These are phyloP conservation scores for Entoloma clypeatum DNA, from an alignment of 1,284 basidiomycete species.

Conservation along the genomic window DNA sequence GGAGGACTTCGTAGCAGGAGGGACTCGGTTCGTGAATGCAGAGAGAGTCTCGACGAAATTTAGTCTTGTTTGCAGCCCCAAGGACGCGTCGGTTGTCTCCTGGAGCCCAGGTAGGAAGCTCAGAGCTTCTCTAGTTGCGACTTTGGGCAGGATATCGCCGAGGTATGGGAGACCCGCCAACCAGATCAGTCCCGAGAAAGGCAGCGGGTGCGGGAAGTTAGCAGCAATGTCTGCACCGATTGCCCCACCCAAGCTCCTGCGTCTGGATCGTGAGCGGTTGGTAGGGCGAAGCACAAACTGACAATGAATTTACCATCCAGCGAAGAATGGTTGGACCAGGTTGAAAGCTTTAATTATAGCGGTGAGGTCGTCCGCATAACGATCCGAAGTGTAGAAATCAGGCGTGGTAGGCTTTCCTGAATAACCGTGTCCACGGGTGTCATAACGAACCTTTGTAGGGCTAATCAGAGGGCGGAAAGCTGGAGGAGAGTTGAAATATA, in stretches of 20 bases:
- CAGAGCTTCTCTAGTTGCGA: constrained; percentile 8
- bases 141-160: constrained; percentile 10
- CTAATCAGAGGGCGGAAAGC: neutral
- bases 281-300: neutral
- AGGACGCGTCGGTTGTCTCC: constrained; percentile 1
- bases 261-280: neutral
- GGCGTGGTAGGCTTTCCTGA: constrained; percentile 26
- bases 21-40: constrained; percentile 9
- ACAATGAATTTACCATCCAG: constrained; percentile 22
- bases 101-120: constrained; percentile 5
- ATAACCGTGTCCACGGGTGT: constrained; percentile 26
- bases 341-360: constrained; percentile 20
- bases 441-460: constrained; percentile 14
- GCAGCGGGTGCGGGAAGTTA: constrained; percentile 18
- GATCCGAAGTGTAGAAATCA: constrained; percentile 21
- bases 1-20: constrained; percentile 6
- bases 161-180: constrained; percentile 15
- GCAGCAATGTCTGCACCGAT: constrained; percentile 25
- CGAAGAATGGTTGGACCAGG: constrained; percentile 23
- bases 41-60: constrained; percentile 15
- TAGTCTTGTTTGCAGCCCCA: constrained; percentile 7
- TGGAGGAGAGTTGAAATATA: neutral
- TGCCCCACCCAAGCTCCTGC: constrained; percentile 16
- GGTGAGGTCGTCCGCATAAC: constrained; percentile 26
- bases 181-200: constrained; percentile 24